Evolutionary conservation across 2,329 filamentous ascomycete species (phyloP).

Genomic region (Hypoxylon sp.): DNA sequence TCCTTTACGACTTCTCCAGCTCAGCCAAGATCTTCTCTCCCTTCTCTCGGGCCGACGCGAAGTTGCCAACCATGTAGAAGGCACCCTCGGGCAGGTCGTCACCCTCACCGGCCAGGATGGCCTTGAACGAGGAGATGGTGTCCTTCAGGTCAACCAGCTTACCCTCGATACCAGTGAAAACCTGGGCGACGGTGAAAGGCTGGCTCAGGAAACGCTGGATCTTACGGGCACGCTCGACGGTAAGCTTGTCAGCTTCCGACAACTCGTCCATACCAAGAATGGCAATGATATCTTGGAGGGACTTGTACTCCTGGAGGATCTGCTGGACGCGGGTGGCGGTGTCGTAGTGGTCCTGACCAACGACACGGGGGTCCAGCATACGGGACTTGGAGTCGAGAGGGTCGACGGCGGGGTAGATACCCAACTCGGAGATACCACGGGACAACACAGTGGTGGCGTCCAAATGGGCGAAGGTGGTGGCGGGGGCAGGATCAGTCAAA

Average conservation of each 20-base stretch:
- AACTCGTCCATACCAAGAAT: conserved; percentile 99
- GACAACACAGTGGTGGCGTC: conserved; percentile 99
- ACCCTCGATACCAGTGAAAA: conserved; percentile 95
- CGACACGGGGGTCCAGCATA: conserved; percentile 98
- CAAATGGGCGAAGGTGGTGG: conserved; percentile 99
- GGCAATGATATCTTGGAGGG: conserved; percentile 99
- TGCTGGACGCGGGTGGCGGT: conserved; percentile 95
- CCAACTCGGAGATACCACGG: conserved; percentile 99
- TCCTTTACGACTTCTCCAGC: conserved; percentile 71
- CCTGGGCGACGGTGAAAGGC: conserved; percentile 89
- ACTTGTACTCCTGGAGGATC: conserved; percentile 99
- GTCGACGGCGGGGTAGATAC: conserved; percentile 99
- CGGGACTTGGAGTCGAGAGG: conserved; percentile 99
- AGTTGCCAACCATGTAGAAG: conserved; percentile 98
- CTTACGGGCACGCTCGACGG: conserved; percentile 99
- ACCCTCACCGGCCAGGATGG: conserved; percentile 92
- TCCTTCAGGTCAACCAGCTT: conserved; percentile 98
- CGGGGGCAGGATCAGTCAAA: conserved; percentile 99
- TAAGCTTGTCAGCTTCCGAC: conserved; percentile 99
- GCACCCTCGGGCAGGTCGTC: conserved; percentile 93
- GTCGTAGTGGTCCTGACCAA: conserved; percentile 97
- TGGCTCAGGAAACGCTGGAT: conserved; percentile 99
- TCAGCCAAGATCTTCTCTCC: conserved; percentile 99
- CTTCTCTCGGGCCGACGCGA: conserved; percentile 92
- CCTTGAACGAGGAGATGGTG: conserved; percentile 97